phyloP scores from a whole-genome alignment of 306 rosid species.

The Acacia confusa region DNA sequence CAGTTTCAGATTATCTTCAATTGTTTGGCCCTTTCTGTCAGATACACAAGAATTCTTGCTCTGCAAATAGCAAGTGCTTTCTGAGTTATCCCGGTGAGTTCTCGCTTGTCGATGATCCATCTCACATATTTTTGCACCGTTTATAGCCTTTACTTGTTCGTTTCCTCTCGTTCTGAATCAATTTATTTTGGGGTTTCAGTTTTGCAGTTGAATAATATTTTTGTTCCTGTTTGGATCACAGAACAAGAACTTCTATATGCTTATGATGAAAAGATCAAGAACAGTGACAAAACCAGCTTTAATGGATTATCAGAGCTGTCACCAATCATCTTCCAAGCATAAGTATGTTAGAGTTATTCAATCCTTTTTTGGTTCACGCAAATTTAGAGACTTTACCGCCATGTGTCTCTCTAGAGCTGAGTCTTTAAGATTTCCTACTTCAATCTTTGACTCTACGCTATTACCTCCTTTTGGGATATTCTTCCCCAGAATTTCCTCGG shows the following conservation, averaged over 20 bases:
- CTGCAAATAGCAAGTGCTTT: conserved; percentile 19
- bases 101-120: background rate
- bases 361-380: conserved; percentile 69
- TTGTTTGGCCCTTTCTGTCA: conserved; percentile 7
- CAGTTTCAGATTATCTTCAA: conserved; percentile 1
- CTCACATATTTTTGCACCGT: conserved; percentile 6
- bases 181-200: conserved; percentile 6
- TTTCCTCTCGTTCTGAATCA: conserved; percentile 4
- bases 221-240: conserved; percentile 16
- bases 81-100: conserved; percentile 38
- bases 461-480: conserved; percentile 38
- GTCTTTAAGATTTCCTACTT: conserved; percentile 65
- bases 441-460: conserved; percentile 62
- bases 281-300: conserved; percentile 78
- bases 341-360: conserved; percentile 40
- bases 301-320: conserved; percentile 79
- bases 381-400: conserved; percentile 57
- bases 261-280: conserved; percentile 81
- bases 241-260: conserved; percentile 31
- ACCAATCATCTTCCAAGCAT: conserved; percentile 44
- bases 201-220: conserved; percentile 18
- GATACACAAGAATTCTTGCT: conserved; percentile 17
- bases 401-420: conserved; percentile 57
- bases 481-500: conserved; percentile 24
- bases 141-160: background rate